Evolutionary conservation across 129 eudicot species (phyloP).

Genomic region (Deinandra increscens): DNA sequence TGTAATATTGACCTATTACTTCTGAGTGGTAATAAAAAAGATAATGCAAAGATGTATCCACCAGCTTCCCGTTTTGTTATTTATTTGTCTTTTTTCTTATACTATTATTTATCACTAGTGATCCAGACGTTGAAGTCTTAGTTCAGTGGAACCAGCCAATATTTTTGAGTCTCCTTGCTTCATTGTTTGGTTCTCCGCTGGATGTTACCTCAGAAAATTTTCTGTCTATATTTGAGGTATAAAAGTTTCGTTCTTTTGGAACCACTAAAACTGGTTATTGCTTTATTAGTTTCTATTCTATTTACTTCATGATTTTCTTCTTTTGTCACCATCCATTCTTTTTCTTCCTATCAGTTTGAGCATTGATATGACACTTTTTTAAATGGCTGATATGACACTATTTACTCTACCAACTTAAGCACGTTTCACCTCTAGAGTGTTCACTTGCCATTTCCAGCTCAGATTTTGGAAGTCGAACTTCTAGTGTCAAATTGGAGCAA

Average conservation of each 20-base stretch:
- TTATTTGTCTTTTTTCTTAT: background rate
- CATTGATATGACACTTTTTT: too few relatives aligned
- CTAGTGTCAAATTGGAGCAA: background rate
- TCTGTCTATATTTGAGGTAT: conserved; percentile 60
- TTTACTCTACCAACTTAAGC: background rate
- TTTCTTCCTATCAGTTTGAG: background rate
- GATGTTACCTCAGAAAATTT: conserved; percentile 54
- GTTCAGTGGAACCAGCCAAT: conserved; percentile 56
- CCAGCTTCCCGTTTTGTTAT: too few relatives aligned
- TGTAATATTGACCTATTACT: too few relatives aligned
- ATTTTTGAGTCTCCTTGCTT: conserved; percentile 55
- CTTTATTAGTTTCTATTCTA: background rate
- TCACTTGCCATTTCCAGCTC: background rate
- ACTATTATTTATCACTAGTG: conserved; percentile 48
- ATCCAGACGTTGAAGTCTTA: conserved; percentile 38
- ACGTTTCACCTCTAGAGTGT: background rate
- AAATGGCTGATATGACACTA: too few relatives aligned
- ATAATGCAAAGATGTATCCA: too few relatives aligned
- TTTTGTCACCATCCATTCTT: background rate
- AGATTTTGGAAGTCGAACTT: background rate
- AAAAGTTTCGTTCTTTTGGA: conserved; percentile 5
- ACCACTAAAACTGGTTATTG: background rate
- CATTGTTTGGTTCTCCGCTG: conserved; percentile 52
- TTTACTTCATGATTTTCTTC: background rate
- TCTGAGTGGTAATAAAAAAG: too few relatives aligned